Evolutionary conservation across 2,329 filamentous ascomycete genomes (phyloP).

Genomic region (Penicillium sp.): DNA sequence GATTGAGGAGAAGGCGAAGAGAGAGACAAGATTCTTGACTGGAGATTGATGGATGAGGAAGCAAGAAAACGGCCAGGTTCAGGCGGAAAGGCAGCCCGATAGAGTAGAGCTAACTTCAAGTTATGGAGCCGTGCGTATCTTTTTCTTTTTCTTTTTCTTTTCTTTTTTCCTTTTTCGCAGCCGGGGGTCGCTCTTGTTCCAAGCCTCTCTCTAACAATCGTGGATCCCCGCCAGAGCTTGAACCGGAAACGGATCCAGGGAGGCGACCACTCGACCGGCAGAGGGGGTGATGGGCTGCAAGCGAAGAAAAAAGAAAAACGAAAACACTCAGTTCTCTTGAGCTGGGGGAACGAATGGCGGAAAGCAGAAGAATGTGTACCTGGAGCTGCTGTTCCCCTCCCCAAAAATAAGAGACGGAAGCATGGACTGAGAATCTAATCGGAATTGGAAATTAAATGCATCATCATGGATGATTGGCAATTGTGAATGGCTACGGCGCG

Average conservation of each 20-base stretch:
- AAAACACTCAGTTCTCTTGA: conserved; percentile 10
- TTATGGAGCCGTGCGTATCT: conserved; percentile 22
- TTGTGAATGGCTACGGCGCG: background rate
- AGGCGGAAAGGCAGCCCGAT: conserved; percentile 25
- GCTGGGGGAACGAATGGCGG: conserved; percentile 3
- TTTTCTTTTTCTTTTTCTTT: conserved; percentile 16
- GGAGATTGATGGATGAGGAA: conserved; percentile 21
- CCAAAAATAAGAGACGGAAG: conserved; percentile 7
- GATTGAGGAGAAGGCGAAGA: conserved; percentile 21
- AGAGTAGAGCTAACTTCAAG: conserved; percentile 4
- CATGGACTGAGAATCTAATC: conserved; percentile 7
- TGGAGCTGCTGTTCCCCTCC: conserved; percentile 1
- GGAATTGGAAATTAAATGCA: conserved; percentile 6
- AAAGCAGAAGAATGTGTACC: conserved; percentile 15
- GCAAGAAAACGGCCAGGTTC: conserved; percentile 26
- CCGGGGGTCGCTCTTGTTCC: conserved; percentile 16
- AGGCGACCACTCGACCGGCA: conserved; percentile 28
- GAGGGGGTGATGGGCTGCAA: conserved; percentile 13
- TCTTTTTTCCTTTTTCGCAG: conserved; percentile 21
- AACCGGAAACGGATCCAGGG: conserved; percentile 41
- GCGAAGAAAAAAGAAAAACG: conserved; percentile 21
- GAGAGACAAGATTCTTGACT: conserved; percentile 14
- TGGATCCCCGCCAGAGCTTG: conserved; percentile 41
- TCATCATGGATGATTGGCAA: background rate
- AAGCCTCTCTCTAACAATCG: conserved; percentile 31